Evolutionary conservation across 768 basidiomycete genomes (phyloP), one percentile per base, ranked within the genome.

Genomic region (Suillus sp.): DNA sequence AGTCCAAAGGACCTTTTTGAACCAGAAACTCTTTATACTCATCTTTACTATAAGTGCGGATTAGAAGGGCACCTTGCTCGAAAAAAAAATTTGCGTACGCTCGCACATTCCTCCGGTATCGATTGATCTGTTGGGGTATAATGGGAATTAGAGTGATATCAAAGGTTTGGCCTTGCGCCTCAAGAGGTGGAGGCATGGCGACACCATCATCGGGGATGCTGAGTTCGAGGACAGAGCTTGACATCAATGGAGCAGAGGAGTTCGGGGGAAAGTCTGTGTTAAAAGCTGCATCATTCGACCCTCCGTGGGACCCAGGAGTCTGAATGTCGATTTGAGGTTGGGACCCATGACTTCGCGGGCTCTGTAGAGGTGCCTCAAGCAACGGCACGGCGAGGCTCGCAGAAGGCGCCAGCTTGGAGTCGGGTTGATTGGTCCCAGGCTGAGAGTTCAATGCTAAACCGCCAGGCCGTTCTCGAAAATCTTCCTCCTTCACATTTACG

Each of bases 301-400:
- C 32, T 53, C 5, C 51, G 13, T n/a, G 11, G 34, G 14, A 32
- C 13, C 11, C 30, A 2, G 32, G 51, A 32, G 1, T 34, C n/a
- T 37, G 54, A 16, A 25, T 3, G 14, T 10, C 7, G 4, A 10
- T 9, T 56, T 1, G 16, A 25, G 37, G 16, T 25, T 18, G 55
- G 4, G 4, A 38, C 10, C 16, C 16, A 25, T 16, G 14, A 7
- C 3, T 25, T 1, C 14, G 25, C 27, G 25, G 7, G 27, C 25
- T 27, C 25, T 50, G 48, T 50, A 18, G 48, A 50, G 34, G 60
- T 40, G 20, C 51, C 20, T 53, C 53, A 9, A 37, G 51, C 51
- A 53, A 32, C 10, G 51, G 54, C 22, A 55, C 54, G 25, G 54
- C 54, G 16, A 55, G 47, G 47, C 47, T 48, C 22, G 7, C 22